phyloP scores from a whole-genome alignment of 257 asterid species.

The Craterostigma plantagineum region DNA sequence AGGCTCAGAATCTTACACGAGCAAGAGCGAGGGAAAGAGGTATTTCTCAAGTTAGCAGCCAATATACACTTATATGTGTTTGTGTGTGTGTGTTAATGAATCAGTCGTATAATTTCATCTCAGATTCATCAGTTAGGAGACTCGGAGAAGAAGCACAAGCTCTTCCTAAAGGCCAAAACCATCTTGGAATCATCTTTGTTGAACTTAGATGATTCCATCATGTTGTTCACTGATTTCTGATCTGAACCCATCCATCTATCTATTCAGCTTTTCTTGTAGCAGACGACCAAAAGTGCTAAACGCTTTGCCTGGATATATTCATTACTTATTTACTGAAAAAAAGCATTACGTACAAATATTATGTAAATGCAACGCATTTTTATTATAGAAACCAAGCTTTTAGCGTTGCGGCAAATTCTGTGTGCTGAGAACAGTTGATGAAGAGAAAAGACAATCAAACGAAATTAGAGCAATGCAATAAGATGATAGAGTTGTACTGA shows the following conservation, averaged over 20 bases:
- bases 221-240: slow-evolving; percentile 57
- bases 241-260: neutral
- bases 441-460: neutral
- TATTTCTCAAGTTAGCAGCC: too few relatives aligned
- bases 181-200: slow-evolving; percentile 45
- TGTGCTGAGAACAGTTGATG: neutral
- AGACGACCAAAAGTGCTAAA: too few relatives aligned
- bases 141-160: slow-evolving; percentile 14
- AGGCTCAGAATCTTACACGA: slow-evolving; percentile 49
- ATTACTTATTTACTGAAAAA: too few relatives aligned
- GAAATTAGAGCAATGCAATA: neutral
- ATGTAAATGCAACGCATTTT: too few relatives aligned
- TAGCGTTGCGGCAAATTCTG: neutral
- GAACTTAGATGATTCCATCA: slow-evolving; percentile 47
- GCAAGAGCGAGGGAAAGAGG: slow-evolving; percentile 60
- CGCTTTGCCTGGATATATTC: too few relatives aligned
- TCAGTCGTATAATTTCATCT: neutral
- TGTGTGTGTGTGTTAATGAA: neutral
- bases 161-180: slow-evolving; percentile 15
- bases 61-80: neutral
- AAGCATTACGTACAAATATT: too few relatives aligned
- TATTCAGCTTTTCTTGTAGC: too few relatives aligned
- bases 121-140: slow-evolving; percentile 46
- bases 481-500: neutral
- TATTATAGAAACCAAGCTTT: too few relatives aligned